These are phyloP conservation scores for Calonectria crousiana DNA, from an alignment of 2,329 filamentous ascomycete genomes.

Conservation along the genomic window DNA sequence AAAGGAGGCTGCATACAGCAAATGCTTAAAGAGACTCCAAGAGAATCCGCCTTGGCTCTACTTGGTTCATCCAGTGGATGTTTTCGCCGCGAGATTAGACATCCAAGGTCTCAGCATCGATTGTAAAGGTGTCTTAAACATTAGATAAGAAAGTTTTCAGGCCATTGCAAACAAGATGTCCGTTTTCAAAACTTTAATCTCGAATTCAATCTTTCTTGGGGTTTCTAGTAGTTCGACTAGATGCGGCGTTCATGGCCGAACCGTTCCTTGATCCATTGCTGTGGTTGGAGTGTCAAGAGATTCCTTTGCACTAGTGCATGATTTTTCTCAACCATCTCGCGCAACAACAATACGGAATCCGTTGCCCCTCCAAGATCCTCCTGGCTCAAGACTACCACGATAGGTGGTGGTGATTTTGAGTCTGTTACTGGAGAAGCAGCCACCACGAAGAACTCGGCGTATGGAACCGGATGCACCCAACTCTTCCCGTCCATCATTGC, in stretches of 20 bases:
- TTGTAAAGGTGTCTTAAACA: slow-evolving; percentile 1
- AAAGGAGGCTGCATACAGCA: background rate
- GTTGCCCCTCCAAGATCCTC: background rate
- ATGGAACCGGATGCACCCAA: background rate
- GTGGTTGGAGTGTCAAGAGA: background rate
- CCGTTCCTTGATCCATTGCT: background rate
- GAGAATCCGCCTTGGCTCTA: background rate
- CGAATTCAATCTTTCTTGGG: too few relatives aligned
- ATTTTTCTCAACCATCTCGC: background rate
- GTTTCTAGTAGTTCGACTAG: background rate
- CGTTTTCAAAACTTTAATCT: background rate
- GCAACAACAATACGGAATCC: slow-evolving; percentile 9
- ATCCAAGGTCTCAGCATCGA: background rate
- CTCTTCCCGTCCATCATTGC: background rate
- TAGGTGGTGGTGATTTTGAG: slow-evolving; percentile 1
- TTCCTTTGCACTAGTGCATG: background rate
- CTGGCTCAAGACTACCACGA: slow-evolving; percentile 1
- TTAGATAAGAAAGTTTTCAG: background rate
- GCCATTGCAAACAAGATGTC: background rate
- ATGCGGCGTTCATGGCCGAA: background rate
- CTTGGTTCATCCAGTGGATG: background rate
- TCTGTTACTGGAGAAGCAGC: background rate
- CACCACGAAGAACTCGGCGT: background rate
- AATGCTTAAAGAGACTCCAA: background rate
- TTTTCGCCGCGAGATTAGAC: background rate